Evolutionary conservation across 192 early-diverging fungal species (phyloP).

Genomic region (Kickxella alabastrina): DNA sequence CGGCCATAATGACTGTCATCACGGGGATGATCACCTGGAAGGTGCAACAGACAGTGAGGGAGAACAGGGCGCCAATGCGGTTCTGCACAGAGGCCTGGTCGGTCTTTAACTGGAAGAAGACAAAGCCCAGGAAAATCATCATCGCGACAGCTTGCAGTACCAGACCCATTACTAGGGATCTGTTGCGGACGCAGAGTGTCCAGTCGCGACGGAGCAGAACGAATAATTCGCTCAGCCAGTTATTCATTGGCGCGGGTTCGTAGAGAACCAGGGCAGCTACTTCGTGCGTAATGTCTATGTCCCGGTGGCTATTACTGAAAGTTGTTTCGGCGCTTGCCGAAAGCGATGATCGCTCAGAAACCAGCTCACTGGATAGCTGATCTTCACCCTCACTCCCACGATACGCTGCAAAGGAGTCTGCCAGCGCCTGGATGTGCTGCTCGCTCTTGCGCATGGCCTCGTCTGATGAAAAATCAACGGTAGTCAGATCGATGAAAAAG

Average conservation of each 20-base stretch:
- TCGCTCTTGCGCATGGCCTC: conserved; percentile 32
- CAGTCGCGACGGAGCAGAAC: conserved; percentile 36
- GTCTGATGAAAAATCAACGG: conserved; percentile 40
- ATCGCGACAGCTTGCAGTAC: conserved; percentile 24
- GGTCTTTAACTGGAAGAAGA: conserved; percentile 48
- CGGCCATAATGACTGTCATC: conserved; percentile 38
- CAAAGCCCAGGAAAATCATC: conserved; percentile 53
- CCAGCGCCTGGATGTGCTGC: conserved; percentile 32
- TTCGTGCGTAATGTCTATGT: conserved; percentile 32
- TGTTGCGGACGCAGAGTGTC: conserved; percentile 18
- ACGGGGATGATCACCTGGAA: conserved; percentile 56
- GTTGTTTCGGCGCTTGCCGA: conserved; percentile 5
- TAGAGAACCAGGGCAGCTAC: conserved; percentile 15
- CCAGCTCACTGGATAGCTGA: neutral
- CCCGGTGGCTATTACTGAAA: conserved; percentile 1
- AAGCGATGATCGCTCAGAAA: no score
- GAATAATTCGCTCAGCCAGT: conserved; percentile 23
- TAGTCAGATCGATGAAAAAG: conserved; percentile 60
- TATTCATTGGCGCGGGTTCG: conserved; percentile 33
- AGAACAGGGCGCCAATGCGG: conserved; percentile 45
- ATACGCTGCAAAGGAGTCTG: conserved; percentile 20
- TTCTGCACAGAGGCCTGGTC: conserved; percentile 47
- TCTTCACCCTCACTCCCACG: neutral
- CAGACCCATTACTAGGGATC: conserved; percentile 22
- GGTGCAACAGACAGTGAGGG: conserved; percentile 43